Evolutionary conservation across 148 eudicot genomes (phyloP).

Genomic region (Heliamphora exappendiculata): DNA sequence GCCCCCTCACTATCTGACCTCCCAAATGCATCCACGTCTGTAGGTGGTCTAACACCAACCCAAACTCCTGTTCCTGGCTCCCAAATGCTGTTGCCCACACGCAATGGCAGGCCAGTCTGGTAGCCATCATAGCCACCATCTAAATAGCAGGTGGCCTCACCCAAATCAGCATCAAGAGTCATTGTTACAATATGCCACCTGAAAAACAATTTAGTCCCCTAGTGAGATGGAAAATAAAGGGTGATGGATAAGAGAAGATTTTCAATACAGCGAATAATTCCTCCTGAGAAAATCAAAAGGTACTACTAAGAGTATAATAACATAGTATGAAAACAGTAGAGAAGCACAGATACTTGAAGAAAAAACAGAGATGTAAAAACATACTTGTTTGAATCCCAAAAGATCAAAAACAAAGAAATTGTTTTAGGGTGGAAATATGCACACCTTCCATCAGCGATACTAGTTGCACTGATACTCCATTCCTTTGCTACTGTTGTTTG

Average conservation of each 20-base stretch:
- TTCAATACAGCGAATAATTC: background rate
- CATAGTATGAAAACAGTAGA: background rate
- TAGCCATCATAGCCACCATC: slow-evolving; percentile 92
- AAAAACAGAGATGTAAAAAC: background rate
- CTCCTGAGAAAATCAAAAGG: background rate
- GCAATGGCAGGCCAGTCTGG: slow-evolving; percentile 68
- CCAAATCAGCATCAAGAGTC: slow-evolving; percentile 90
- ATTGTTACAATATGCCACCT: slow-evolving; percentile 97
- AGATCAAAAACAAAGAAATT: background rate
- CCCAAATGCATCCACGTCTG: slow-evolving; percentile 86
- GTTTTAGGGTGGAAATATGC: background rate
- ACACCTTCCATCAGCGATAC: slow-evolving; percentile 98
- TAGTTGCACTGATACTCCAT: slow-evolving; percentile 90
- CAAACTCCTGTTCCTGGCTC: slow-evolving; percentile 91
- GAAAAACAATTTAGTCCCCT: slow-evolving; percentile 10
- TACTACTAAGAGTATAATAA: background rate
- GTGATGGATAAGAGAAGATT: background rate
- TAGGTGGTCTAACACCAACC: slow-evolving; percentile 89
- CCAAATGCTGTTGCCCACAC: slow-evolving; percentile 65
- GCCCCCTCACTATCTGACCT: slow-evolving; percentile 97
- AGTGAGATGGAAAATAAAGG: background rate
- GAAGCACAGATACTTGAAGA: background rate
- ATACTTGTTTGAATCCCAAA: background rate
- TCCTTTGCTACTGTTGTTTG: slow-evolving; percentile 80
- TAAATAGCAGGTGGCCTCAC: slow-evolving; percentile 91